Evolutionary conservation across 2,329 filamentous ascomycete genomes (phyloP).

Genomic region (Fusarium sterilihyphosum): DNA sequence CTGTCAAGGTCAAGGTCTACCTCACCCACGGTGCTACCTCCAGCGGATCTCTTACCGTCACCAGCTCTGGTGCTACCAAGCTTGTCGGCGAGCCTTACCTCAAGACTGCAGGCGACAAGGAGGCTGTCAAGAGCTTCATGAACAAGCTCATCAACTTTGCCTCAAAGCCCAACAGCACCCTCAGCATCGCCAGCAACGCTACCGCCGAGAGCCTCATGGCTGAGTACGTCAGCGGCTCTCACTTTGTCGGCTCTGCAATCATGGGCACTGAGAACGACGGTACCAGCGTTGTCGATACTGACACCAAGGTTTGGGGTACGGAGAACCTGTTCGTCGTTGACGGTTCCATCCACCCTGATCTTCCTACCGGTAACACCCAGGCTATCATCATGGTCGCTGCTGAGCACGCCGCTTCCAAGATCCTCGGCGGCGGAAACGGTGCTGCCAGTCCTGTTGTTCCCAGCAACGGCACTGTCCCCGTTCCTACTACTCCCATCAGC

Average conservation of each 20-base stretch:
- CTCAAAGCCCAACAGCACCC: slow-evolving; percentile 64
- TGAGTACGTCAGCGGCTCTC: slow-evolving; percentile 59
- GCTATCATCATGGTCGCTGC: slow-evolving; percentile 71
- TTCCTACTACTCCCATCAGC: not conserved
- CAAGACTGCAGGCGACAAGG: slow-evolving; percentile 49
- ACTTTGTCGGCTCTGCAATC: slow-evolving; percentile 70
- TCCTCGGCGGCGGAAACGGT: slow-evolving; percentile 10
- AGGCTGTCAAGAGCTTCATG: slow-evolving; percentile 59
- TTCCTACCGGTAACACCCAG: slow-evolving; percentile 74
- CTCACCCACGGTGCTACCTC: slow-evolving; percentile 62
- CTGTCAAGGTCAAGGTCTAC: slow-evolving; percentile 60
- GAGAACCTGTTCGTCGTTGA: slow-evolving; percentile 77
- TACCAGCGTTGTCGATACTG: slow-evolving; percentile 68
- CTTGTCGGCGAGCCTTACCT: slow-evolving; percentile 51
- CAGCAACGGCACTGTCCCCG: not conserved
- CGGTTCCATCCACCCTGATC: slow-evolving; percentile 74
- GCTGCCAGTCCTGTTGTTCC: slow-evolving; percentile 5
- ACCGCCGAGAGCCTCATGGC: slow-evolving; percentile 66
- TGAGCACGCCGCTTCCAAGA: slow-evolving; percentile 63
- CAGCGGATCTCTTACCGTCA: slow-evolving; percentile 55
- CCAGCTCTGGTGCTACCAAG: slow-evolving; percentile 52
- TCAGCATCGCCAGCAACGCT: slow-evolving; percentile 59
- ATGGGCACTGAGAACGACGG: slow-evolving; percentile 66
- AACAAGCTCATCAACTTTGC: slow-evolving; percentile 73
- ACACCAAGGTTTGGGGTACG: slow-evolving; percentile 73